Conservation (phyloP, 257 asterid species). For the Jacaranda mimosifolia region DNA sequence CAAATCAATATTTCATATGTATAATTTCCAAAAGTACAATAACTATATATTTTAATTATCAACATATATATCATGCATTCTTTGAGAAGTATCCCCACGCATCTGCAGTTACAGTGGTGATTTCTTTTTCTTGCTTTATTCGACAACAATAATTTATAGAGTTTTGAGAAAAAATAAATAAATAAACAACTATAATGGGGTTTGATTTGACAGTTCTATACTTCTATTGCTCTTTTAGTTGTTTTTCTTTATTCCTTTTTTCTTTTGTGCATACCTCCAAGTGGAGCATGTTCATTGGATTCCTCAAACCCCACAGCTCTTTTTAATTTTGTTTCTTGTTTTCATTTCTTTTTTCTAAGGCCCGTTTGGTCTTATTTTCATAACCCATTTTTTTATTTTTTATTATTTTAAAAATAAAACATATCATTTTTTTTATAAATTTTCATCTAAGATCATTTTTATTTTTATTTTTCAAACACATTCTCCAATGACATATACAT, state of each 20-base stretch:
- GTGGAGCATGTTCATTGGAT: slow-evolving; percentile 24
- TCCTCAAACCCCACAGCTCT: slow-evolving; percentile 13
- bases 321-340: not conserved
- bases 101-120: no score
- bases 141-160: not conserved
- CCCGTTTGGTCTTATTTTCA: no score
- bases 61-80: not conserved
- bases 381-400: no score
- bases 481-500: no score
- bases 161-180: not conserved
- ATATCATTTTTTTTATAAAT: no score
- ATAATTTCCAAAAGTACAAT: no score
- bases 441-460: no score
- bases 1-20: no score
- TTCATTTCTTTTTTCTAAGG: no score
- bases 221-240: not conserved
- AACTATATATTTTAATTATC: no score
- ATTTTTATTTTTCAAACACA: no score
- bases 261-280: slow-evolving; percentile 1
- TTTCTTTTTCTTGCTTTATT: not conserved
- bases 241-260: not conserved
- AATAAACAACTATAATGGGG: not conserved
- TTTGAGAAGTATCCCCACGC: not conserved
- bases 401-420: no score
- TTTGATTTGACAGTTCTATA: not conserved